phyloP scores from a whole-genome alignment of 768 basidiomycete species.

The Hypsizygus marmoreus region DNA sequence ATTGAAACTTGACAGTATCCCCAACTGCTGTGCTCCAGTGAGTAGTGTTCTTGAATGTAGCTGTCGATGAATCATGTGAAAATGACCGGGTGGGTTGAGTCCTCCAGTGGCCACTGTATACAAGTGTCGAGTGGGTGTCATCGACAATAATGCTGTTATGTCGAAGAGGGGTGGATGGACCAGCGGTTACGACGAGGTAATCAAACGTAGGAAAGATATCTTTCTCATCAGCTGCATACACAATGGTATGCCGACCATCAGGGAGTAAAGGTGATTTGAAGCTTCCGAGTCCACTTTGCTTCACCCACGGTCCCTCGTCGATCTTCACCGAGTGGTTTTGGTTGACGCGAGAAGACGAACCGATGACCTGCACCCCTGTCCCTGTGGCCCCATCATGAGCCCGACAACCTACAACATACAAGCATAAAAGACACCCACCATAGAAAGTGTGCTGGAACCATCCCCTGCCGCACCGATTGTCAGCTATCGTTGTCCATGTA shows the following conservation, averaged over 20 bases:
- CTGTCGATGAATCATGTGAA: slow-evolving; percentile 26
- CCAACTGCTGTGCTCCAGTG: slow-evolving; percentile 40
- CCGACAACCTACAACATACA: background rate
- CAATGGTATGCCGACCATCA: slow-evolving; percentile 40
- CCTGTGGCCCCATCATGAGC: slow-evolving; percentile 20
- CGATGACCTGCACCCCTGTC: slow-evolving; percentile 31
- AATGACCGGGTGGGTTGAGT: slow-evolving; percentile 18
- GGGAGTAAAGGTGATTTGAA: slow-evolving; percentile 32
- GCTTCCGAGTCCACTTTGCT: slow-evolving; percentile 30
- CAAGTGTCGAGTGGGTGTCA: slow-evolving; percentile 31
- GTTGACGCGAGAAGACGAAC: slow-evolving; percentile 22
- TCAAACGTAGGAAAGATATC: slow-evolving; percentile 36
- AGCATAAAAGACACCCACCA: slow-evolving; percentile 23
- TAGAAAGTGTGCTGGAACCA: slow-evolving; percentile 44
- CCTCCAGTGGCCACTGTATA: slow-evolving; percentile 38
- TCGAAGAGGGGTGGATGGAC: slow-evolving; percentile 33
- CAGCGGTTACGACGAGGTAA: slow-evolving; percentile 40
- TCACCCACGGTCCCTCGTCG: slow-evolving; percentile 34
- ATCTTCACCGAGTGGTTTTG: slow-evolving; percentile 37
- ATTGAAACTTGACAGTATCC: slow-evolving; percentile 34
- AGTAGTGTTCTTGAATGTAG: slow-evolving; percentile 31
- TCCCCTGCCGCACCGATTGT: slow-evolving; percentile 31
- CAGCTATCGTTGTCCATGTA: slow-evolving; percentile 39
- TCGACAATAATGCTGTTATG: slow-evolving; percentile 39
- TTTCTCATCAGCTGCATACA: slow-evolving; percentile 30